A percentile compares a stretch with the other conserved stretches of the same genome.
Evolutionary conservation across 768 basidiomycete species (phyloP).

Genomic region (Auriculariales sp.): DNA sequence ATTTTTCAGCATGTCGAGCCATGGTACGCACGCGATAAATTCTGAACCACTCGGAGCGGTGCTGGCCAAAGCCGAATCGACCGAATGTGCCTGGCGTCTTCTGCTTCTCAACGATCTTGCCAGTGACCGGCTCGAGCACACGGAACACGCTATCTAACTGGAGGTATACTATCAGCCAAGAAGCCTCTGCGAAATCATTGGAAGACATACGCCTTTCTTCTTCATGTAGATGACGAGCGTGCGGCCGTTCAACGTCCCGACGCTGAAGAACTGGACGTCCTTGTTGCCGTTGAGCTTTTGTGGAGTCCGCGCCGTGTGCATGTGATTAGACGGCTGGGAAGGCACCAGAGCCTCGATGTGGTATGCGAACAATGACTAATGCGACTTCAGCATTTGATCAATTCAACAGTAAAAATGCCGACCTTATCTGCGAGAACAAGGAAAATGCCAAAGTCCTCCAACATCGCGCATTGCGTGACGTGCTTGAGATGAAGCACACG

Average conservation of each 20-base stretch:
- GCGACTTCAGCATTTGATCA: background rate
- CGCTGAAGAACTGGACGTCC: slow-evolving; percentile 92
- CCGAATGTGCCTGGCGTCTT: slow-evolving; percentile 58
- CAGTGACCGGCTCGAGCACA: slow-evolving; percentile 91
- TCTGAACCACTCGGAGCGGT: slow-evolving; percentile 89
- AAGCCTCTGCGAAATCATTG: slow-evolving; percentile 8
- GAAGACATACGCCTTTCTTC: slow-evolving; percentile 60
- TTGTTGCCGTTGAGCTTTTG: slow-evolving; percentile 83
- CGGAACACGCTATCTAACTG: slow-evolving; percentile 87
- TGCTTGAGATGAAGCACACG: slow-evolving; percentile 87
- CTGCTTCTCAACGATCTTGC: slow-evolving; percentile 67
- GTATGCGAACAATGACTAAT: slow-evolving; percentile 75
- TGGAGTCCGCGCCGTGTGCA: slow-evolving; percentile 60
- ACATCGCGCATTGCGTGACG: slow-evolving; percentile 90
- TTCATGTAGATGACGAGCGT: slow-evolving; percentile 93
- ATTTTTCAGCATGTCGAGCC: background rate
- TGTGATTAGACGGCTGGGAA: slow-evolving; percentile 47
- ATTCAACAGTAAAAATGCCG: background rate
- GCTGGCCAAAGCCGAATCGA: slow-evolving; percentile 61
- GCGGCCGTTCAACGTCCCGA: slow-evolving; percentile 73
- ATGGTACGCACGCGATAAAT: slow-evolving; percentile 47
- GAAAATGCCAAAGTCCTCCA: slow-evolving; percentile 94
- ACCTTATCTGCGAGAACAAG: slow-evolving; percentile 90
- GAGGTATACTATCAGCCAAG: slow-evolving; percentile 1
- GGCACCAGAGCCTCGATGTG: slow-evolving; percentile 95